phyloP scores from a whole-genome alignment of 2,329 filamentous ascomycete species.

The Pyricularia sp. region DNA sequence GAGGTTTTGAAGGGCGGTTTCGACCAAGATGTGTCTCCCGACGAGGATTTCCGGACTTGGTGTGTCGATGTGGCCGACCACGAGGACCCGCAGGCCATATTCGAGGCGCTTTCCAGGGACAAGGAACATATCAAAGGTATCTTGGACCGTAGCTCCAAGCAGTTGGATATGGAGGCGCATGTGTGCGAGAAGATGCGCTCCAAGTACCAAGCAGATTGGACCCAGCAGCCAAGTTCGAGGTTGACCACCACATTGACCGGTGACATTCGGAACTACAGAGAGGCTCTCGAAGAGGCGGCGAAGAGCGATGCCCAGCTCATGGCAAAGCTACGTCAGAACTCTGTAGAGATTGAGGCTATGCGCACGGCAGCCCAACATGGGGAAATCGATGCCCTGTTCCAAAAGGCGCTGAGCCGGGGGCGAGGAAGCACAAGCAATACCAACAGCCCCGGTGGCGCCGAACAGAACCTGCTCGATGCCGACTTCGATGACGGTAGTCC shows the following conservation, averaged over 20 bases:
- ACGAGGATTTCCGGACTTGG: constrained; percentile 89
- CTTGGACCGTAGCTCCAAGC: constrained; percentile 74
- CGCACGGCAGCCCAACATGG: constrained; percentile 76
- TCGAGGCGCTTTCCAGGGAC: constrained; percentile 69
- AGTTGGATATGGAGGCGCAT: constrained; percentile 93
- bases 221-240: constrained; percentile 86
- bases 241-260: constrained; percentile 79
- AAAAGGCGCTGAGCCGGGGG: constrained; percentile 72
- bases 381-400: constrained; percentile 82
- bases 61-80: constrained; percentile 87
- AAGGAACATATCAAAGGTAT: constrained; percentile 65
- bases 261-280: constrained; percentile 80
- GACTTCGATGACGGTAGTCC: constrained; percentile 75
- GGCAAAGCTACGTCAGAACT: constrained; percentile 75
- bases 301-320: constrained; percentile 80
- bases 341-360: constrained; percentile 92
- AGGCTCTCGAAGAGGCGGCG: constrained; percentile 81
- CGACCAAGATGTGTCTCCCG: constrained; percentile 78
- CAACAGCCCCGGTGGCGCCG: constrained; percentile 49
- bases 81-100: constrained; percentile 66
- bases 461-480: constrained; percentile 80
- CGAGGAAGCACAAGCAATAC: constrained; percentile 55
- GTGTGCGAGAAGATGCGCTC: constrained; percentile 99
- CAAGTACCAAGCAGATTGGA: constrained; percentile 94
- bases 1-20: constrained; percentile 89